These are phyloP conservation scores for Tetrastigma voinierianum DNA, from an alignment of 164 flowering plant genomes.

Conservation along the genomic window DNA sequence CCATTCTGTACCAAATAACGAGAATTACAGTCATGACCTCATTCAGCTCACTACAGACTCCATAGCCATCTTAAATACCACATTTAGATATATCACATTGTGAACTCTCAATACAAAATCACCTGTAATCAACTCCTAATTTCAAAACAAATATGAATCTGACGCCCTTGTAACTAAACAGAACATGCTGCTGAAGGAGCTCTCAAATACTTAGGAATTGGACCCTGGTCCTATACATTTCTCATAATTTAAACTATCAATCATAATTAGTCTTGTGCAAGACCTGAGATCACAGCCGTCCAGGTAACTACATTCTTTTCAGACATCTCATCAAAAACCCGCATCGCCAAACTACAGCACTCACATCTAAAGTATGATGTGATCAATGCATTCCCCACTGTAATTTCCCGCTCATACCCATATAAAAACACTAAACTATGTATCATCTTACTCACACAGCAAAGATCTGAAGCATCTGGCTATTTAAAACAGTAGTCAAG, in stretches of 20 bases:
- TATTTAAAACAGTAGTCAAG: constrained; percentile 68
- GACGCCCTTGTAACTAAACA: constrained; percentile 67
- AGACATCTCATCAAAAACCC: constrained; percentile 64
- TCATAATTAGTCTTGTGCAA: constrained; percentile 49
- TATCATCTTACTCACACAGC: constrained; percentile 39
- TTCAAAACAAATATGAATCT: constrained; percentile 72
- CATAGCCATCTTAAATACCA: constrained; percentile 44
- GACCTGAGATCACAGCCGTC: constrained; percentile 85
- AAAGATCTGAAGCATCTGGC: constrained; percentile 39
- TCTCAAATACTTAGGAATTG: constrained; percentile 64
- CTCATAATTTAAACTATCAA: constrained; percentile 54
- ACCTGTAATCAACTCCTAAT: constrained; percentile 55
- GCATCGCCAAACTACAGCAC: constrained; percentile 34
- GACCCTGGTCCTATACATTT: constrained; percentile 49
- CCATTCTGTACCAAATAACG: constrained; percentile 85
- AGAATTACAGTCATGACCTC: constrained; percentile 84
- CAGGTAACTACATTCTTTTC: constrained; percentile 76
- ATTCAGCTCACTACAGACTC: constrained; percentile 63
- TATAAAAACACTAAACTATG: constrained; percentile 50
- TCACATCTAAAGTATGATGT: constrained; percentile 67
- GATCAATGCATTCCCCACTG: constrained; percentile 77
- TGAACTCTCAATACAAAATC: constrained; percentile 76
- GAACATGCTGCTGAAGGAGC: constrained; percentile 65
- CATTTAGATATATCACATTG: constrained; percentile 96
- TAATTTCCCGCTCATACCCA: constrained; percentile 58